Evolutionary conservation across 495 filamentous ascomycete genomes (phyloP).

Genomic region (Polyplosphaeria fusca): DNA sequence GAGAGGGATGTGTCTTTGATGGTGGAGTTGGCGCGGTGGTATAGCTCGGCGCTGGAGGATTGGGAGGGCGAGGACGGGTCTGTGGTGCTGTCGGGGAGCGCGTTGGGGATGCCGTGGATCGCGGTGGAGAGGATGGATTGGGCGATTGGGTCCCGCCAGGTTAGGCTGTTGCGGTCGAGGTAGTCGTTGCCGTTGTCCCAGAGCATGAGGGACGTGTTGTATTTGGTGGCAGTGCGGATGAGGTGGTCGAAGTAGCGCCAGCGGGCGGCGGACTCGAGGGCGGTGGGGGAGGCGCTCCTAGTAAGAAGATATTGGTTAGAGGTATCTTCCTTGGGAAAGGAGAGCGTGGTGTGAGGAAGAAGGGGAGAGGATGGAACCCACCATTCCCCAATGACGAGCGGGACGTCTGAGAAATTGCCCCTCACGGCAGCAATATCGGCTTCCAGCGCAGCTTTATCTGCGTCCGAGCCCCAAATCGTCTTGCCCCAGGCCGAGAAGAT

Average conservation of each 20-base stretch:
- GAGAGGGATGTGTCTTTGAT: constrained; percentile 46
- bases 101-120: constrained; percentile 46
- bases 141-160: constrained; percentile 52
- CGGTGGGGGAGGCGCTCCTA: constrained; percentile 47
- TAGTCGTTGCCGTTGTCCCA: constrained; percentile 59
- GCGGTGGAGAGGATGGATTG: constrained; percentile 50
- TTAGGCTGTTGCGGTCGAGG: constrained; percentile 45
- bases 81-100: constrained; percentile 52
- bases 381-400: constrained; percentile 60
- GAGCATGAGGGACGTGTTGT: constrained; percentile 49
- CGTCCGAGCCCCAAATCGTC: constrained; percentile 57
- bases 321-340: too few relatives aligned
- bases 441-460: constrained; percentile 51
- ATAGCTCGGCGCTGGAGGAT: constrained; percentile 52
- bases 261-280: constrained; percentile 53
- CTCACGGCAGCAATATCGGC: constrained; percentile 52
- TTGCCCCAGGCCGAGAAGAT: constrained; percentile 57
- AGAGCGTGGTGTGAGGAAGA: too few relatives aligned
- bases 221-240: constrained; percentile 46
- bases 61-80: constrained; percentile 49
- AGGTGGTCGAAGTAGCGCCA: constrained; percentile 60
- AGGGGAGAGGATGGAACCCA: too few relatives aligned
- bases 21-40: constrained; percentile 50
- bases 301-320: too few relatives aligned
- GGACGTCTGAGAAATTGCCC: constrained; percentile 53